Percentiles rank a stretch among this genome's conserved stretches.
phyloP scores from a whole-genome alignment of 2,329 filamentous ascomycete species.

The Knufia petricola region DNA sequence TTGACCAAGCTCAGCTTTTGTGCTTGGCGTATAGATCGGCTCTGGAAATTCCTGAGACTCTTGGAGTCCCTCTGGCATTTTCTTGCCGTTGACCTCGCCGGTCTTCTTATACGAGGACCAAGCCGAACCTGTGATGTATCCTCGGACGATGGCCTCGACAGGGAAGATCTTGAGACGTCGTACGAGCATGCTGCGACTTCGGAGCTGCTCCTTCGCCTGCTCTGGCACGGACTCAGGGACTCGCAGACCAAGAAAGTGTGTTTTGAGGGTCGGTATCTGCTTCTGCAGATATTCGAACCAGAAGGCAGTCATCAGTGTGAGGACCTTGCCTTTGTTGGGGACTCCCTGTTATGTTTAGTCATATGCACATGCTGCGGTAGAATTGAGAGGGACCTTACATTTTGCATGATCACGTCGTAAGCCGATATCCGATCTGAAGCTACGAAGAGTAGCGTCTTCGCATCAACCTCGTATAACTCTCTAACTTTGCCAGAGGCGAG shows the following conservation, averaged over 20 bases:
- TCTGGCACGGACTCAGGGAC: conserved; percentile 43
- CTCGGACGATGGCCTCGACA: conserved; percentile 76
- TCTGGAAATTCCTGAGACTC: conserved; percentile 61
- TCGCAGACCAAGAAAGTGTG: conserved; percentile 52
- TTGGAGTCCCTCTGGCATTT: conserved; percentile 56
- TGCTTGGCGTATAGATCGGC: conserved; percentile 70
- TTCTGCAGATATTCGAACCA: conserved; percentile 57
- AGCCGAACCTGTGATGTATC: conserved; percentile 78
- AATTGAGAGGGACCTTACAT: conserved; percentile 40
- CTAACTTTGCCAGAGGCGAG: conserved; percentile 65
- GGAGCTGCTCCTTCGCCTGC: conserved; percentile 23
- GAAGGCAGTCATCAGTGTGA: conserved; percentile 57
- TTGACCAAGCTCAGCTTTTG: conserved; percentile 69
- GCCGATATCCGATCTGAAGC: conserved; percentile 87
- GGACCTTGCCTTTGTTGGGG: conserved; percentile 56
- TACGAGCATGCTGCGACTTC: conserved; percentile 65
- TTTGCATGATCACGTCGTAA: conserved; percentile 84
- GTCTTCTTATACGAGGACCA: conserved; percentile 67
- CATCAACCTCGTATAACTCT: conserved; percentile 66
- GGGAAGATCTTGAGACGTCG: conserved; percentile 65
- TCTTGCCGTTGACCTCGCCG: conserved; percentile 72
- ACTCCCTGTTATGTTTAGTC: conserved; percentile 46
- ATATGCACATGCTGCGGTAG: conserved; percentile 5
- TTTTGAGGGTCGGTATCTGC: conserved; percentile 49
- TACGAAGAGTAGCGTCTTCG: conserved; percentile 66